Evolutionary conservation across 1,139 yeast species (phyloP), one percentile per base, ranked within the genome.

Genomic region (Blastobotrys malaysiensis): DNA sequence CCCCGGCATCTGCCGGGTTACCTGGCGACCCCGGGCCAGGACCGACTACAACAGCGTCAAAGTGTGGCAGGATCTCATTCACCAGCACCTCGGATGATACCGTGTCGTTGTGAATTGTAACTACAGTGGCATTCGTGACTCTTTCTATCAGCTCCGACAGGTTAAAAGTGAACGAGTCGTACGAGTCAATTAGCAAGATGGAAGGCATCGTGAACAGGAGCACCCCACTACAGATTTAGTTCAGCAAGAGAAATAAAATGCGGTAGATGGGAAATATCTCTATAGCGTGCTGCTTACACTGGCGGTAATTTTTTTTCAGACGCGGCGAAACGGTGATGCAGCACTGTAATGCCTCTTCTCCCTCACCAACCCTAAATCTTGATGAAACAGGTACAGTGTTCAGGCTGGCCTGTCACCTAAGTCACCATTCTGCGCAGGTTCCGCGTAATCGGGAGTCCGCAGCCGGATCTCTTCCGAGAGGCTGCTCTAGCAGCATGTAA

Each of bases 1-100:
- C 77, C 0, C 97, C 98, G 21, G 87, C 82, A 65, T 91, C 98
- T 1, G 67, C 59, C 0, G 76, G 67, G 46, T 73, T 77, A 1
- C 73, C 72, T 0, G 99, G 99, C 62, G 87, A 83, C 0, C 99
- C 99, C 0, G 99, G 99, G 0, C 99, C 99, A 0, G 99, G 99
- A 0, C 99, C 99, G 13, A 93, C 78, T 0, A 93, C 83, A 3
- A 95, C 77, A 49, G 89, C 90, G 55, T 86, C 88, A 62, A 89
- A 85, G n/a, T 74, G 66, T 1, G 73, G 67, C 7, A 77, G 63
- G 36, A 73, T 67, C 1, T 56, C 59, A 1, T 52, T 51, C 45
- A 82, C 52, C 48, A 83, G 73, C 31, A 72, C 70, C 9, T 76
- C 73, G 11, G 78, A 71, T 1, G 69, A 49, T 55, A 85, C 75